Evolutionary conservation across 805 yeast species (phyloP), one percentile per base, ranked within the genome.

Genomic region (Candida incommunis): DNA sequence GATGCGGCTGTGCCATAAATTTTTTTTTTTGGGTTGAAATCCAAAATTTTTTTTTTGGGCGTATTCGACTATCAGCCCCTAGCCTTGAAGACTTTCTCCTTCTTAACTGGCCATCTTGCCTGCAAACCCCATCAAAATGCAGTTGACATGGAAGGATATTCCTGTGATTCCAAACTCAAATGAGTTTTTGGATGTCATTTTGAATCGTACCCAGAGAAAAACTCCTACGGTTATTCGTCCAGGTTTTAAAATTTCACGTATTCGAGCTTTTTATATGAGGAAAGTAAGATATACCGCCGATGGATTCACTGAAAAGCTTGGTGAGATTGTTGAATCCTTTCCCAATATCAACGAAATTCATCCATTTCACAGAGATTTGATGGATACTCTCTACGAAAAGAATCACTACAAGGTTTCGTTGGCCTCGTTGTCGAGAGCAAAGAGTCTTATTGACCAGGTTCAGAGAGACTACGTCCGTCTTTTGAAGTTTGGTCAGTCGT

Each of bases 181-280:
- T 64, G 97, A 92, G 67, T 72, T 88, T 74, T 72, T 92, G 77
- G 99, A 92, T 67, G 85, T 92, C 52, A 95, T 92, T 51, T 82
- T 92, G 53, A 92, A 92, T 73, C 76, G 96, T 62, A 92, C 99
- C 1, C 99, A 92, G 70, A 80, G 99, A 69, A 92, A 92, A 69
- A 92, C 98, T 3, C 98, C 98, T 48, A 92, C 98, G n/a, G 96
- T 92, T 46, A 83, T 92, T 55, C 80, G 98, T 64, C 83, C 95
- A 18, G 97, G 97, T 47, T 92, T 88, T 72, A 82, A 84, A 62
- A 90, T 92, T 63, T 82, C 92, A 57, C 86, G 99, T 73, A 92
- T 92, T 58, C 75, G 98, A 56, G 85, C 96, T 11, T 92, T 92
- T 60, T 92, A 92, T 68, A 90, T 92, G 96, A 80, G 99, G 71